phyloP scores from a whole-genome alignment of 257 asterid species.

The Solanum chiquidenum region DNA sequence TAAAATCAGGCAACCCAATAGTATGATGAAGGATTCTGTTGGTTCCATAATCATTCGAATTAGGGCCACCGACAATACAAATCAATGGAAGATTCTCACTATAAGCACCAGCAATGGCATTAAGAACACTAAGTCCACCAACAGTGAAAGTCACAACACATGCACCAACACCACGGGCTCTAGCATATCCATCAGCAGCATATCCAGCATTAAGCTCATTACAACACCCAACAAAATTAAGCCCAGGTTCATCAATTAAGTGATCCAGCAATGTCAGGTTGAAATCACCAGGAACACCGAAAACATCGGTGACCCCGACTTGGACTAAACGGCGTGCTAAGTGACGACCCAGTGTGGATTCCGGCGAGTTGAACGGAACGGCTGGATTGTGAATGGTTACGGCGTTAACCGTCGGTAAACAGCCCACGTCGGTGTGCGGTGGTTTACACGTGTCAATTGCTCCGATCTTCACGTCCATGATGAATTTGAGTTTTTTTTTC shows the following conservation, averaged over 20 bases:
- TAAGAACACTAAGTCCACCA: slow-evolving; percentile 15
- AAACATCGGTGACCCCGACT: slow-evolving; percentile 9
- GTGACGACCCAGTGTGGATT: slow-evolving; percentile 18
- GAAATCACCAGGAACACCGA: slow-evolving; percentile 16
- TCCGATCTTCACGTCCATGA: background rate
- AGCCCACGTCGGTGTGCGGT: background rate
- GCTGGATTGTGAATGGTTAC: background rate
- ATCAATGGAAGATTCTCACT: slow-evolving; percentile 11
- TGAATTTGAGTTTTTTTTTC: background rate
- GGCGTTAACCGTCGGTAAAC: background rate
- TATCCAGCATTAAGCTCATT: slow-evolving; percentile 64
- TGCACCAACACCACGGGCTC: slow-evolving; percentile 8
- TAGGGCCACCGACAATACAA: slow-evolving; percentile 13
- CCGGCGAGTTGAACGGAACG: background rate
- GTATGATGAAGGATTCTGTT: slow-evolving; percentile 16
- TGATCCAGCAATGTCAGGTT: slow-evolving; percentile 30
- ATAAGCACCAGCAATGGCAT: slow-evolving; percentile 18
- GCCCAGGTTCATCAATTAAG: slow-evolving; percentile 72
- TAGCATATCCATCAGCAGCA: slow-evolving; percentile 25
- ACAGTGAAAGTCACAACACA: slow-evolving; percentile 23
- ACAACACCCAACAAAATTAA: slow-evolving; percentile 68
- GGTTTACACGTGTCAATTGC: background rate
- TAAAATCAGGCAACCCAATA: slow-evolving; percentile 19
- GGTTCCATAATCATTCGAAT: slow-evolving; percentile 12
- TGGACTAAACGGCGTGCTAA: slow-evolving; percentile 15